Evolutionary conservation across 495 filamentous ascomycete genomes (phyloP), one percentile per base, ranked within the genome.

Genomic region (Platismatia glauca): DNA sequence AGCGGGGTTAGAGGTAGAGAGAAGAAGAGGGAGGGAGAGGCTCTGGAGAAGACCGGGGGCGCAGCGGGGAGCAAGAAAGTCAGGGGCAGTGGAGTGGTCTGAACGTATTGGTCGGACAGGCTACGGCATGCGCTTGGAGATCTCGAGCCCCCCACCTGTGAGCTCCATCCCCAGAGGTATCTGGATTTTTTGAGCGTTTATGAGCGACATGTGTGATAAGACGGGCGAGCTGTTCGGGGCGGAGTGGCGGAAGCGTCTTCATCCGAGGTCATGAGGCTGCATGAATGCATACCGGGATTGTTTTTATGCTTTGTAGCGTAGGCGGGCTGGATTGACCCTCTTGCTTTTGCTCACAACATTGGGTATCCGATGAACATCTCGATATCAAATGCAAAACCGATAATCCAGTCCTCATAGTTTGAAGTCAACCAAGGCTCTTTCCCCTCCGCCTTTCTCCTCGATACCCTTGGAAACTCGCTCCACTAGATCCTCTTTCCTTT

Each of bases 401-500:
- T n/a, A n/a, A 4, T 16, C n/a, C 24, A 22, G 18, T 8, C 15
- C 31, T 81, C 72, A 91, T 60, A 95, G 72, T 72, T 95, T 95
- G 70, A 95, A 92, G 68, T 93, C 89, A 7, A 76, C 77, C 29
- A 48, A 16, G 0, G 29, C 48, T 72, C 85, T 84, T 73, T 94
- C 89, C 75, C 86, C 80, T n/a, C 76, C 44, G 18, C 46, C 41
- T 72, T 84, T 83, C 71, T 92, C 89, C 76, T 86, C 80, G 27
- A 86, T 86, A 24, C 75, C 43, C 68, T 77, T 59, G 65, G 74
- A 70, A 20, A 95, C 77, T 37, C 77, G 81, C 69, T 89, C 87
- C 11, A 88, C 84, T 29, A 97, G 77, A 27, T 74, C 71, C 24
- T 80, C 71, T 75, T 96, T 97, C 68, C 86, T 71, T 20, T 77